A percentile compares a stretch with the other conserved stretches of the same genome.
phyloP scores from a whole-genome alignment of 2,329 filamentous ascomycete species.

The Cladobotryum protrusum region DNA sequence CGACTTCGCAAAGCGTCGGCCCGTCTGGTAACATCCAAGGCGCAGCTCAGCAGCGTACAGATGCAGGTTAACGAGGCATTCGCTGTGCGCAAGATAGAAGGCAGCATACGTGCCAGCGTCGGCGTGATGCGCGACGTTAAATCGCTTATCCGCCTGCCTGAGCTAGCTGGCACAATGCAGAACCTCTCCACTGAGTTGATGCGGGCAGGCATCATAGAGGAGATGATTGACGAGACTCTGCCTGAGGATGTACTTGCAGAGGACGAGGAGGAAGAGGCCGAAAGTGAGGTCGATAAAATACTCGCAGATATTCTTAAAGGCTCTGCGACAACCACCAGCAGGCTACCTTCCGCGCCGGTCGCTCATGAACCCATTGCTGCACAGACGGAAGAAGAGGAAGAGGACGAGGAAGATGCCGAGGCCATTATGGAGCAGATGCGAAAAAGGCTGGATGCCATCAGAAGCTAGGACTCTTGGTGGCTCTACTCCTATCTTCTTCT shows the following conservation, averaged over 20 bases:
- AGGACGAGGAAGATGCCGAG: slow-evolving; percentile 69
- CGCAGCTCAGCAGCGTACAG: slow-evolving; percentile 84
- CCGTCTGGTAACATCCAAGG: slow-evolving; percentile 81
- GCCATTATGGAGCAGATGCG: slow-evolving; percentile 93
- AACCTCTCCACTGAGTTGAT: slow-evolving; percentile 82
- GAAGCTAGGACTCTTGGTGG: slow-evolving; percentile 52
- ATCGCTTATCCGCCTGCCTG: slow-evolving; percentile 74
- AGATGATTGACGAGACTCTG: slow-evolving; percentile 86
- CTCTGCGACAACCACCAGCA: slow-evolving; percentile 52
- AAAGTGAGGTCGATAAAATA: slow-evolving; percentile 85
- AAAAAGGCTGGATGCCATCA: slow-evolving; percentile 79
- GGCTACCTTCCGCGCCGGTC: slow-evolving; percentile 48
- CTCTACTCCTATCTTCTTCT: no score
- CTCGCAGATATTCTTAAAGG: slow-evolving; percentile 86
- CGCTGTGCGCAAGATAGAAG: slow-evolving; percentile 91
- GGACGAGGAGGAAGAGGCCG: slow-evolving; percentile 69
- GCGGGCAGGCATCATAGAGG: slow-evolving; percentile 94
- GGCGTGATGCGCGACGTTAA: slow-evolving; percentile 98
- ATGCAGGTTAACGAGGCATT: slow-evolving; percentile 99
- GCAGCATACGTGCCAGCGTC: slow-evolving; percentile 76
- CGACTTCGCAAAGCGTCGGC: slow-evolving; percentile 68
- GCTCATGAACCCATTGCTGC: slow-evolving; percentile 41
- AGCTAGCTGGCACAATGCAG: slow-evolving; percentile 82
- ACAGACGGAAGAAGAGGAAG: slow-evolving; percentile 43
- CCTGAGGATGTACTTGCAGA: slow-evolving; percentile 67